Percentiles rank a stretch among this genome's conserved stretches.
Conservation (phyloP, 106 monocot genomes). For the Agapanthus africanus region DNA sequence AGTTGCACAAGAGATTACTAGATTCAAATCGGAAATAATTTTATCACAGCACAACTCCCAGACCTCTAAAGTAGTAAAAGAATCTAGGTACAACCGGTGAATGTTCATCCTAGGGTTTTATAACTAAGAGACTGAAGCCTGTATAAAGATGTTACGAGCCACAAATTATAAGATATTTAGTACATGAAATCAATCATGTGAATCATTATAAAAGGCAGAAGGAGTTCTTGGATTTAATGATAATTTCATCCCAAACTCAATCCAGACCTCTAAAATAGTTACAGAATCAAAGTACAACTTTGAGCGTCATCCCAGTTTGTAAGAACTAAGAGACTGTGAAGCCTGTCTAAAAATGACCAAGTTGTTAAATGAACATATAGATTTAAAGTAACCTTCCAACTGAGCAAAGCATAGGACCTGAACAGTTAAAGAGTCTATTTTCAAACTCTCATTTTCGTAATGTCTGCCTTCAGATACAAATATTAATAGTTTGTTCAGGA, state of each 20-base stretch:
- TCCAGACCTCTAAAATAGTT: neutral
- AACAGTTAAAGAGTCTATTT: slow-evolving; percentile 1
- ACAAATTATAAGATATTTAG: neutral
- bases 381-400: neutral
- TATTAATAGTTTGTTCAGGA: too few species aligned
- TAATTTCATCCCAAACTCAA: neutral
- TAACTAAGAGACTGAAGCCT: too few species aligned
- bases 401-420: neutral
- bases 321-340: neutral
- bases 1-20: slow-evolving; percentile 2
- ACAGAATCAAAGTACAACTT: neutral
- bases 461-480: too few species aligned
- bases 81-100: too few species aligned
- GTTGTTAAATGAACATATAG: too few species aligned
- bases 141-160: neutral
- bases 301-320: neutral
- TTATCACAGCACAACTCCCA: neutral
- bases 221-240: neutral
- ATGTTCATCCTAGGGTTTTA: too few species aligned
- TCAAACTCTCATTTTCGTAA: neutral
- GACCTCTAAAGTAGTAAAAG: neutral
- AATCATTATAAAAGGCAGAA: neutral
- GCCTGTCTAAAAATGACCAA: neutral
- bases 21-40: neutral
- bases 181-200: neutral